These are phyloP conservation scores for Barbarea vulgaris DNA, from an alignment of 345 rosid species.

Conservation along the genomic window DNA sequence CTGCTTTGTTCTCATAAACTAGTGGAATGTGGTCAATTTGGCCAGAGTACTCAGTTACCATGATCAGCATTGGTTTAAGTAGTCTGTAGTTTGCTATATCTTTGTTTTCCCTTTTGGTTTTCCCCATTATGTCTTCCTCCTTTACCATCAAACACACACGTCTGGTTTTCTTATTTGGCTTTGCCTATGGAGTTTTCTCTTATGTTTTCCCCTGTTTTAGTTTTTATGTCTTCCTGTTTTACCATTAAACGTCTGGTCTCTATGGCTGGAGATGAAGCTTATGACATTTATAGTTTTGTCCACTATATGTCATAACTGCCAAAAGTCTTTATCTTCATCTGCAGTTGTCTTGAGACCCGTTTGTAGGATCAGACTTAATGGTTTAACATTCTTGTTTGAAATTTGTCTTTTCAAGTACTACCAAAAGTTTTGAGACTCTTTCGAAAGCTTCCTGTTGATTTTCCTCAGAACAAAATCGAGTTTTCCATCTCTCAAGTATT, in stretches of 20 bases:
- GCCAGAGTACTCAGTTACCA: neutral
- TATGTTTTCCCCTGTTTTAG: neutral
- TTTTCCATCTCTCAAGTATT: neutral
- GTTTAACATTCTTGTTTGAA: slow-evolving; percentile 15
- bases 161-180: slow-evolving; percentile 21
- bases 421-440: slow-evolving; percentile 8
- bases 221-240: neutral
- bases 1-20: neutral
- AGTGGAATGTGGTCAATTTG: neutral
- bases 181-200: neutral
- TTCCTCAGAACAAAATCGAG: neutral
- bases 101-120: slow-evolving; percentile 6
- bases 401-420: neutral
- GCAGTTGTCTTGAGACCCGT: slow-evolving; percentile 28
- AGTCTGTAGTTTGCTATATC: neutral
- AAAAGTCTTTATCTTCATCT: slow-evolving; percentile 13
- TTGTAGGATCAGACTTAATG: slow-evolving; percentile 21
- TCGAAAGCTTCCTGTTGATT: neutral
- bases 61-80: neutral
- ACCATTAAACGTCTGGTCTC: slow-evolving; percentile 18
- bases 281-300: slow-evolving; percentile 17
- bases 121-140: neutral
- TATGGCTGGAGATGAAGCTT: neutral
- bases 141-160: neutral
- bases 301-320: slow-evolving; percentile 18